Base-by-base conservation (phyloP, 2,329 filamentous ascomycete genomes). In the Fusarium mexicanum region DNA sequence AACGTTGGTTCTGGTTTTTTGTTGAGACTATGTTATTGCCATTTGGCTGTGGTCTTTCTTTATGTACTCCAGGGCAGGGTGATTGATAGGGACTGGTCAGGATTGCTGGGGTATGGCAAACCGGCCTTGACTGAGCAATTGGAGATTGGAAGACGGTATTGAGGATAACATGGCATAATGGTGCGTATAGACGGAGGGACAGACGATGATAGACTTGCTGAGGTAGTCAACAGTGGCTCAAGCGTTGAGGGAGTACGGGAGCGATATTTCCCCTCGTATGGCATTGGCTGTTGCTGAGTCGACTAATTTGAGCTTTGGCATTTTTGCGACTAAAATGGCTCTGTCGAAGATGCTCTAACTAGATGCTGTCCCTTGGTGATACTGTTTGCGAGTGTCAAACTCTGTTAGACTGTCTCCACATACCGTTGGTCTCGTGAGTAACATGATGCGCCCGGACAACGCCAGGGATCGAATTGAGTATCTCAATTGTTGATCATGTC, bases 1-100 rank as follows among this genome's bases (percentile, higher is more conserved):
- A 77, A 77, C 77, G 76, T 71, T 66, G 67, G 67, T 61, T 75
- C 64, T 71, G 72, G 60, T 61, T 71, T 64, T 48, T 62, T 61
- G 47, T 55, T 61, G 46, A 40, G 57, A 43, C 38, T 48, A 59
- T 63, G 22, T 48, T 61, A 31, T 44, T 29, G 35, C 20, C n/a
- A 44, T 57, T 46, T 44, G 41, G 35, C 35, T 47, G 17, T 35
- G 40, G 31, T 54, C 40, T 51, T 20, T 31, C n/a, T 41, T 35
- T 46, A 29, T 51, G 41, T 51, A 38, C 35, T 26, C 24, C 29
- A 38, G 40, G 17, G 43, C 26, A 37, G 37, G 38, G 44, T n/a
- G 22, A 20, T 51, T 44, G 33, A 24, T 24, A 54, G 43, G 38
- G 31, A 44, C 48, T 24, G 35, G 24, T 18, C 18, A 43, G 47